Evolutionary conservation across 495 filamentous ascomycete species (phyloP), one percentile per base, ranked within the genome.

Genomic region (Aspergillus taichungensis): DNA sequence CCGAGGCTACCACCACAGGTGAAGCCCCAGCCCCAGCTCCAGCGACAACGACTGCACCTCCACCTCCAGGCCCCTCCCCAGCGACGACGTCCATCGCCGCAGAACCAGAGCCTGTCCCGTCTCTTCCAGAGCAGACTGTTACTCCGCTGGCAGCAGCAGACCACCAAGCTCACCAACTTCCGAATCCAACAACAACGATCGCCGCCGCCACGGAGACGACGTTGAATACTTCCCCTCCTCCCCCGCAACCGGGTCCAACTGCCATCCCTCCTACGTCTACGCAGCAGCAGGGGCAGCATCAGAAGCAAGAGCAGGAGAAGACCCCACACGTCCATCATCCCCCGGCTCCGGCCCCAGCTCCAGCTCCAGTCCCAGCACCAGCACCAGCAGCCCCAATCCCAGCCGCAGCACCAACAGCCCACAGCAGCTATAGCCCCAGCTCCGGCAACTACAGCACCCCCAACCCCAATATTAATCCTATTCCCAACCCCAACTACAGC

Each of bases 171-270:
- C 2, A 10, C 5, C 32, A 34, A 5, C 18, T 34, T 34, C 32
- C 32, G 32, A 34, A 50, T 70, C 63, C 79, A 11, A 72, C 77
- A 59, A 68, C 69, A 14, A 55, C 76, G 46, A 69, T 69, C 43
- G 75, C 79, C 38, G 78, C 82, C 53, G 71, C 55, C 44, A 66
- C 73, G 6, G 60, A 43, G 32, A 34, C 51, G 37, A 27, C 45
- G 6, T 24, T 55, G 37, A 46, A 46, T 12, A 12, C 40, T 24
- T 37, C 40, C n/a, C 42, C 49, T 30, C 38, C 49, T 38, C 42
- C 39, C 1, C 43, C 47, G 4, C 54, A 56, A 34, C 54, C 50
- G 34, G 49, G 45, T 6, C 37, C 45, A 6, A 13, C 36, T 11
- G 8, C 44, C 35, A 18, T 13, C 13, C 12, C 13, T 40, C 8